Percentiles rank a stretch among this genome's conserved stretches.
Conservation (phyloP, 2,329 filamentous ascomycete genomes). For the Neonectria magnoliae region DNA sequence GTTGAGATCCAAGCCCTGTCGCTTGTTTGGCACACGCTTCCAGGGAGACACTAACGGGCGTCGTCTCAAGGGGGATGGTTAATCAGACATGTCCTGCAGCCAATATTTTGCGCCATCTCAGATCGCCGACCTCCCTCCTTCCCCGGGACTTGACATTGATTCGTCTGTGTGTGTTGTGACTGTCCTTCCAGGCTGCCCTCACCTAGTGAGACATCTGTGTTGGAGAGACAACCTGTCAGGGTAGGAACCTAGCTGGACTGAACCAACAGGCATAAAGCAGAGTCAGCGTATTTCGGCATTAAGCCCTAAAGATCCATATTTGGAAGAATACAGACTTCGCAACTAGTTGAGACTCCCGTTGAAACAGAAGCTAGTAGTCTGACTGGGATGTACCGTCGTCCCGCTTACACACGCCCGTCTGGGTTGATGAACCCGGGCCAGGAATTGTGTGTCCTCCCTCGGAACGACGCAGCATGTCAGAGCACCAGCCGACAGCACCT, state of each 20-base stretch:
- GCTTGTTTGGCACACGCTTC: neutral
- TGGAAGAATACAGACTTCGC: neutral
- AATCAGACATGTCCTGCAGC: slow-evolving; percentile 27
- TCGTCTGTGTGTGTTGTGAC: slow-evolving; percentile 1
- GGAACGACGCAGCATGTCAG: neutral
- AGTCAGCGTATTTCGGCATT: neutral
- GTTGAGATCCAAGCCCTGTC: neutral
- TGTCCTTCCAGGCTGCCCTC: neutral
- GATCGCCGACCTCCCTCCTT: slow-evolving; percentile 20
- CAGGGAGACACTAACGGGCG: neutral
- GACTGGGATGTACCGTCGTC: neutral
- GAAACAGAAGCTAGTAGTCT: neutral
- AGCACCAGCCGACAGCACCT: neutral
- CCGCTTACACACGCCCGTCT: neutral
- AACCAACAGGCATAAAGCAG: neutral
- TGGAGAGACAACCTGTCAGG: slow-evolving; percentile 1
- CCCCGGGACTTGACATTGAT: neutral
- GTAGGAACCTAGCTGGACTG: neutral
- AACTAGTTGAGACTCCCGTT: neutral
- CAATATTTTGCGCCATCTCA: slow-evolving; percentile 26
- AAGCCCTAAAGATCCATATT: neutral
- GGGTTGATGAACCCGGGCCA: neutral
- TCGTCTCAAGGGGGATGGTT: slow-evolving; percentile 21
- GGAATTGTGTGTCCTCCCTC: neutral
- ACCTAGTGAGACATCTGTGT: neutral